A percentile compares a stretch with the other conserved stretches of the same genome.
phyloP scores from a whole-genome alignment of 768 basidiomycete genomes.

The Tremella yokohamensis region DNA sequence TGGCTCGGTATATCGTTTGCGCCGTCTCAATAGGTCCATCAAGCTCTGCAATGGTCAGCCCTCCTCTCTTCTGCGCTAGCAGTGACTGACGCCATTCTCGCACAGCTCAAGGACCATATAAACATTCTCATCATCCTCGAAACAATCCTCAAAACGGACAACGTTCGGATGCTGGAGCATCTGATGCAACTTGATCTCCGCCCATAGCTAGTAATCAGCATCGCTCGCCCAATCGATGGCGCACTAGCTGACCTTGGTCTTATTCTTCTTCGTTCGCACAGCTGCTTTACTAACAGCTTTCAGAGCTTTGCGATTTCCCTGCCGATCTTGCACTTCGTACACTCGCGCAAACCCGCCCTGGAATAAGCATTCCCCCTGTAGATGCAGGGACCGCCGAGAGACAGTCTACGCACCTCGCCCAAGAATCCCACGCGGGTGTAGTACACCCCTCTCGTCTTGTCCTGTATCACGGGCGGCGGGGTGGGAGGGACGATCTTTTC shows the following conservation, averaged over 20 bases:
- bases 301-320: conserved; percentile 69
- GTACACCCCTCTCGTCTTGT: conserved; percentile 40
- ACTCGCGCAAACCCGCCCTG: conserved; percentile 93
- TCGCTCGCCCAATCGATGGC: neutral
- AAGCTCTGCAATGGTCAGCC: conserved; percentile 34
- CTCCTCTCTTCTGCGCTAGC: neutral
- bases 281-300: conserved; percentile 93
- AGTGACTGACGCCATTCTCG: conserved; percentile 62
- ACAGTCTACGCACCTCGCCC: conserved; percentile 67
- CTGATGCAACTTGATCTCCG: conserved; percentile 97
- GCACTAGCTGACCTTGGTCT: conserved; percentile 71
- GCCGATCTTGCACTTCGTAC: conserved; percentile 79
- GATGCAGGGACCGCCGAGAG: neutral
- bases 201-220: conserved; percentile 68
- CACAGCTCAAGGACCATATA: conserved; percentile 97
- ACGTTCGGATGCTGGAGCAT: conserved; percentile 89
- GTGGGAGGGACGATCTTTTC: conserved; percentile 40
- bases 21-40: conserved; percentile 72
- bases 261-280: conserved; percentile 91
- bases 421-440: conserved; percentile 75
- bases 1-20: conserved; percentile 82
- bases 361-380: neutral
- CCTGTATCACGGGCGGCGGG: conserved; percentile 37
- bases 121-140: conserved; percentile 91
- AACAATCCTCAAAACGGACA: conserved; percentile 85